Evolutionary conservation across 2,329 filamentous ascomycete species (phyloP).

Genomic region (Epichloe hybrida): DNA sequence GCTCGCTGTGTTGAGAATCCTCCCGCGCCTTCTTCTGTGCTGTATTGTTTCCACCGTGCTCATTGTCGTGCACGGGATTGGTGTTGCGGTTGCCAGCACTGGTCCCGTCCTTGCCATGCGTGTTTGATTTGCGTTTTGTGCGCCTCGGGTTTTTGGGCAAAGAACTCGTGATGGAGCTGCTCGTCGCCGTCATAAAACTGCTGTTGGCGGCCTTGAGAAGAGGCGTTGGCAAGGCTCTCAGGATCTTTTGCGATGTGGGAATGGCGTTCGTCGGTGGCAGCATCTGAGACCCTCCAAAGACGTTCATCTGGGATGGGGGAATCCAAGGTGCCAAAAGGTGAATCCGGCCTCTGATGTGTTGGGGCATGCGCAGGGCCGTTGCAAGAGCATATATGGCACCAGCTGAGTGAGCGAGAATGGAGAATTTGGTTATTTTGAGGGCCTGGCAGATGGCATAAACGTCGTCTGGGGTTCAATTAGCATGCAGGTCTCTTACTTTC

Average conservation of each 20-base stretch:
- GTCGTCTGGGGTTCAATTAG: constrained; percentile 42
- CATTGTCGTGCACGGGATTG: constrained; percentile 32
- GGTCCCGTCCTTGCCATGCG: constrained; percentile 22
- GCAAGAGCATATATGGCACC: constrained; percentile 96
- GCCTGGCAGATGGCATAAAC: constrained; percentile 88
- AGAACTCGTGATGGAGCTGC: constrained; percentile 68
- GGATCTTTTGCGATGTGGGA: constrained; percentile 80
- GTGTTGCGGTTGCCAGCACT: constrained; percentile 22
- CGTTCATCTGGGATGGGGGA: constrained; percentile 87
- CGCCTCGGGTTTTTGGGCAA: constrained; percentile 53
- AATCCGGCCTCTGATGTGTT: constrained; percentile 86
- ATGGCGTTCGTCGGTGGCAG: constrained; percentile 72
- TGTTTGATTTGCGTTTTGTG: constrained; percentile 43
- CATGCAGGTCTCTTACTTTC: background rate
- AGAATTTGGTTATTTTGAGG: constrained; percentile 89
- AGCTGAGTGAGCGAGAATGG: constrained; percentile 87
- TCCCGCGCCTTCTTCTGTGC: constrained; percentile 14
- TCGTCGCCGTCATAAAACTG: constrained; percentile 86
- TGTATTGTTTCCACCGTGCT: constrained; percentile 26
- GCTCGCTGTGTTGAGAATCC: constrained; percentile 11
- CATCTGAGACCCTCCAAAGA: constrained; percentile 59
- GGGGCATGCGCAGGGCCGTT: constrained; percentile 87
- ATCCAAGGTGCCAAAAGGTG: constrained; percentile 96
- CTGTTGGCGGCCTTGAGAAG: constrained; percentile 91
- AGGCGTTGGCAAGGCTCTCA: constrained; percentile 78